Base-by-base conservation (phyloP, 108 stramenopile genomes). In the Epithemia pelagica region DNA sequence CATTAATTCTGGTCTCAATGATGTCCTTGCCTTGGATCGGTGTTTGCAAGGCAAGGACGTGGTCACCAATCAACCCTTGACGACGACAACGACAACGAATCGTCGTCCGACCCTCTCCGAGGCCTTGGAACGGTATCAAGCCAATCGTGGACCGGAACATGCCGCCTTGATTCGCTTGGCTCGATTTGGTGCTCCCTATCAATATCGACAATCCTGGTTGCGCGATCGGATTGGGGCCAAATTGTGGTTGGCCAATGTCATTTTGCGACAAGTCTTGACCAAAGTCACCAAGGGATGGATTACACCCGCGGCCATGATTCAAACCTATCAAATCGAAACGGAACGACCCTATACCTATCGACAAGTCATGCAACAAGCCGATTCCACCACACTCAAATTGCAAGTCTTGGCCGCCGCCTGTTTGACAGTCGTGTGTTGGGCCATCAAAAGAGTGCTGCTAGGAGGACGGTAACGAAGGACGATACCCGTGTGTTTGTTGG, bases 1-100 rank as follows among this genome's bases (percentile, higher is more conserved):
- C 55, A 79, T 90, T 67, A 96, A 96, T 67, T 81, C 87, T 0
- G 92, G 85, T 8, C 70, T 94, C 28, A 79, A 86, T 66, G 95
- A 96, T 78, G 91, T 86, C 29, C 73, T 87, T n/a, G 75, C 74
- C 32, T 62, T 90, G 37, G 72, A 78, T 58, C 55, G 56, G 24
- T 74, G 77, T 0, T 69, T 86, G 61, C 32, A 78, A 28, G 83
- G 82, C 15, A 23, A 59, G 27, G 71, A 72, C 30, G 58, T 72
- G 2, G 37, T 53, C 27, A 65, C 64, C 0, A 25, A 64, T 5
- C n/a, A 61, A 28, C 33, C 31, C 30, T 2, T 19, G 20, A 0
- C 24, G 58, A 25, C 1, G 24, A 31, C 61, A n/a, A 22, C 61
- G 0, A 27, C 3, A 21, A 21, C 5, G 7, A 10, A 19, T 28